These are phyloP conservation scores for Zea luxurians DNA, from an alignment of 176 grass and related monocot genomes.

Conservation along the genomic window DNA sequence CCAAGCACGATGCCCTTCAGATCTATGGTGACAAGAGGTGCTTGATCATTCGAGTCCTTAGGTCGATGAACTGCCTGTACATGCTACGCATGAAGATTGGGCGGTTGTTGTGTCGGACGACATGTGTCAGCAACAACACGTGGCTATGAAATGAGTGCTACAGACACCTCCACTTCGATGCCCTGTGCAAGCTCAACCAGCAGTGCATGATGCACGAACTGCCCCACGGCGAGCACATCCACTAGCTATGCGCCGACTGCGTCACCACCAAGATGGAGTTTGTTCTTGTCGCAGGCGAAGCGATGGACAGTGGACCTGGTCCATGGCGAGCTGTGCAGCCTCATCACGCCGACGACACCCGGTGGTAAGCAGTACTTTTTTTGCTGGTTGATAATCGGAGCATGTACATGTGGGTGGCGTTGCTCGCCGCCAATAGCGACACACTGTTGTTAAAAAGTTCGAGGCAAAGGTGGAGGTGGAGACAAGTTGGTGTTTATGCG, in stretches of 20 bases:
- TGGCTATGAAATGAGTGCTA: background rate
- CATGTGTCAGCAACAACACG: rapidly evolving
- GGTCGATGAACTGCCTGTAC: background rate
- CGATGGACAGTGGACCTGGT: no score
- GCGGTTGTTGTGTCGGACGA: rapidly evolving
- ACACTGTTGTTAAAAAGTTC: no score
- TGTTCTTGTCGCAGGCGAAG: no score
- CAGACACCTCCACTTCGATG: background rate
- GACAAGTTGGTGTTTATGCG: no score
- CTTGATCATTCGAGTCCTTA: background rate
- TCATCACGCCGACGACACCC: no score
- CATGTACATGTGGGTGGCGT: no score
- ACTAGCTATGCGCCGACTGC: background rate
- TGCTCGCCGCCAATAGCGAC: no score
- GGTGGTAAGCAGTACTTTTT: no score
- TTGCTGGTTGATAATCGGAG: no score
- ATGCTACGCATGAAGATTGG: rapidly evolving
- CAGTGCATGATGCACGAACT: rapidly evolving
- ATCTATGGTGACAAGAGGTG: background rate
- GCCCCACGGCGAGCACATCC: background rate
- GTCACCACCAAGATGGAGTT: no score
- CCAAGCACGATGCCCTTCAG: background rate
- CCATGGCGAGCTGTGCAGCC: no score
- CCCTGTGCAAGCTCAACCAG: background rate
- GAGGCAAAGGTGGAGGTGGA: no score